Evolutionary conservation across 768 basidiomycete genomes (phyloP).

Genomic region (Kwoniella dendrophila): DNA sequence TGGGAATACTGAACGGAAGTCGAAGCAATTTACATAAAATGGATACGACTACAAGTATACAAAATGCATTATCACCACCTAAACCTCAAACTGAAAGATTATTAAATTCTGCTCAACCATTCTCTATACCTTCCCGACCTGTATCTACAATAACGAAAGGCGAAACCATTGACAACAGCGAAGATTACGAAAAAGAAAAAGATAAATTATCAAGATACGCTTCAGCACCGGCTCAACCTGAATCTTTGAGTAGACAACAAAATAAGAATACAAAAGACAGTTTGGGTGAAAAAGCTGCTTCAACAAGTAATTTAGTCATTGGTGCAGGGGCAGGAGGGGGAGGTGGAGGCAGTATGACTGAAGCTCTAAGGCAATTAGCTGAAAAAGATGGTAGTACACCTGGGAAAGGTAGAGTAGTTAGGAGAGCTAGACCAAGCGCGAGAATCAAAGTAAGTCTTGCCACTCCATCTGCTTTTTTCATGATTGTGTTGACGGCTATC

Average conservation of each 20-base stretch:
- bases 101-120: constrained; percentile 25
- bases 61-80: constrained; percentile 38
- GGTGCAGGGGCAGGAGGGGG: background rate
- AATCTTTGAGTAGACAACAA: background rate
- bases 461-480: background rate
- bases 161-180: too few species aligned
- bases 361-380: constrained; percentile 37
- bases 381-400: constrained; percentile 22
- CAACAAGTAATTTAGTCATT: constrained; percentile 5
- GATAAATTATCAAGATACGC: constrained; percentile 17
- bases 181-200: background rate
- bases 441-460: constrained; percentile 19
- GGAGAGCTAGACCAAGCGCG: constrained; percentile 16
- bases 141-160: background rate
- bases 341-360: constrained; percentile 30
- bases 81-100: constrained; percentile 31
- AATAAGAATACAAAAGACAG: background rate
- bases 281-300: constrained; percentile 19
- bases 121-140: constrained; percentile 10
- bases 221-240: constrained; percentile 19
- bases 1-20: background rate
- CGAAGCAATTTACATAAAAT: background rate
- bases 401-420: constrained; percentile 3
- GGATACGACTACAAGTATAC: background rate
- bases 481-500: background rate